Conservation (phyloP, 192 early-diverging fungal species). For the Coemansia sp. region DNA sequence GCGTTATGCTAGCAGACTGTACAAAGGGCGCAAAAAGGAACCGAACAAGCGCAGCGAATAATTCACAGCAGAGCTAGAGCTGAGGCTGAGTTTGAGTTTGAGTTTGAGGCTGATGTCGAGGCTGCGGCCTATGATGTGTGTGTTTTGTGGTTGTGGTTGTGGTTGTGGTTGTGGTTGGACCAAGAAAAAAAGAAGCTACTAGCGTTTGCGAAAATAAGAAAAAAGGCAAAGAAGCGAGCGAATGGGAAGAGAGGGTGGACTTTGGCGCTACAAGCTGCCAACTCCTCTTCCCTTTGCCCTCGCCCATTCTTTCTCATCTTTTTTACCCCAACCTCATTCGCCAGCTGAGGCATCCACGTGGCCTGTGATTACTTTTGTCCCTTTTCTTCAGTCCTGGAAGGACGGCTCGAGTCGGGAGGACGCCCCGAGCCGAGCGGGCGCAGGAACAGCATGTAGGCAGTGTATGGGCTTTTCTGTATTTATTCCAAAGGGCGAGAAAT, state of each 20-base stretch:
- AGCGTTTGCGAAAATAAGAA: not conserved
- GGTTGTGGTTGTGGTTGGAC: not conserved
- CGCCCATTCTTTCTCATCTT: not conserved
- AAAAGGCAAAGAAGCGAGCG: constrained; percentile 11
- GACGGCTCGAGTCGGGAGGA: not conserved
- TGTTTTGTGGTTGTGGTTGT: not conserved
- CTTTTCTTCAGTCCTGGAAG: not conserved
- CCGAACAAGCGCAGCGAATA: not conserved
- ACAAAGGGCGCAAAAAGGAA: not conserved
- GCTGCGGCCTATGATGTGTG: not conserved
- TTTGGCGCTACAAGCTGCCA: not conserved
- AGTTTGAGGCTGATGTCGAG: too few relatives aligned
- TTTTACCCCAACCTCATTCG: constrained; percentile 8
- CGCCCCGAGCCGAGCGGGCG: not conserved
- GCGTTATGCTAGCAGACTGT: not conserved
- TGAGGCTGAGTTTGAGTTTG: not conserved
- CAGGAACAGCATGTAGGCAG: not conserved
- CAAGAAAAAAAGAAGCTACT: not conserved
- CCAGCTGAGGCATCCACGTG: constrained; percentile 9
- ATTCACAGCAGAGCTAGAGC: not conserved
- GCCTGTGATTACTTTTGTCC: not conserved
- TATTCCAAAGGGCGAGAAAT: not conserved
- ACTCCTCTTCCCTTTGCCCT: too few relatives aligned
- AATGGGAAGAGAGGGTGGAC: constrained; percentile 17
- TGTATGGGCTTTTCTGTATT: not conserved